A percentile compares a stretch with the other conserved stretches of the same genome.
Conservation (phyloP, 2,329 filamentous ascomycete genomes). For the Colletotrichum sp. region DNA sequence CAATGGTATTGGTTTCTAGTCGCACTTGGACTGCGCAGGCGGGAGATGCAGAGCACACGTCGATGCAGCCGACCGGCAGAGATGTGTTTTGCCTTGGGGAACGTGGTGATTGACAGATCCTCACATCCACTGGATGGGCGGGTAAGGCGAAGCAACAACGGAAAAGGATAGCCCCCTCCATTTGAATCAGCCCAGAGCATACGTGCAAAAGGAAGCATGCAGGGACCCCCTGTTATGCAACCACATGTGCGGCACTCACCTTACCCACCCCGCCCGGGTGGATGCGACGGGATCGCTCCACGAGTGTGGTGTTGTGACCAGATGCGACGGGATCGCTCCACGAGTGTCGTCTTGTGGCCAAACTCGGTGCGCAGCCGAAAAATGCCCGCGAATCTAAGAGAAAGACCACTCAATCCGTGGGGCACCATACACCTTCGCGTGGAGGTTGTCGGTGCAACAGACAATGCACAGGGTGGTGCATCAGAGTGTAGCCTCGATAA, state of each 20-base stretch:
- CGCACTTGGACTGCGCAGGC: too few relatives aligned
- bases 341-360: not conserved
- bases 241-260: not conserved
- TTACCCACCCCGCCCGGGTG: not conserved
- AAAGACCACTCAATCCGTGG: not conserved
- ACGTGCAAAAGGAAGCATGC: not conserved
- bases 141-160: not conserved
- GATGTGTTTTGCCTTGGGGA: too few relatives aligned
- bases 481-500: not conserved
- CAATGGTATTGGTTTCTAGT: too few relatives aligned
- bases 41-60: too few relatives aligned
- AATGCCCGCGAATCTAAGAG: not conserved
- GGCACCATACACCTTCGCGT: not conserved
- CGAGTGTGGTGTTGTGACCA: not conserved
- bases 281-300: not conserved
- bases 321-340: not conserved
- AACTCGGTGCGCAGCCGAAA: not conserved
- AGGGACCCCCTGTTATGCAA: not conserved
- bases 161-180: not conserved
- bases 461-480: not conserved
- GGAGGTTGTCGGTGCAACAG: not conserved
- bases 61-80: too few relatives aligned
- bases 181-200: not conserved
- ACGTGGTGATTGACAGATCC: not conserved
- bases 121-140: not conserved